phyloP scores from a whole-genome alignment of 306 rosid genomes.

The Quercus gilva region DNA sequence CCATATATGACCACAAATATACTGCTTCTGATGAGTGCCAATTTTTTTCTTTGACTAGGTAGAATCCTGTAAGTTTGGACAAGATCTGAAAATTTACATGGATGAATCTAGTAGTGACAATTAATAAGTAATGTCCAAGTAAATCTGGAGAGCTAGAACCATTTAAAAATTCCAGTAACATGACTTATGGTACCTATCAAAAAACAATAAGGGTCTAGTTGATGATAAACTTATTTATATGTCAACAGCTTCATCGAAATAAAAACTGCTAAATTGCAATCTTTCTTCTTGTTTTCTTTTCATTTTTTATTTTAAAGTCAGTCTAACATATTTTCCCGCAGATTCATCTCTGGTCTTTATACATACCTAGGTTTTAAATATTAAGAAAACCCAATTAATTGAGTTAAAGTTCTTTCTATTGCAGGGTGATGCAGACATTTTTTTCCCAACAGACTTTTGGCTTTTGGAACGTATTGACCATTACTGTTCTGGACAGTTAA shows the following conservation, averaged over 20 bases:
- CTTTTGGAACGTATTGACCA: slow-evolving; percentile 85
- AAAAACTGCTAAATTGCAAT: not conserved
- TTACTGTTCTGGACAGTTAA: slow-evolving; percentile 86
- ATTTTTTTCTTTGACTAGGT: not conserved
- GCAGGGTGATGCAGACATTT: slow-evolving; percentile 97
- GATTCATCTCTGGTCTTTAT: not conserved
- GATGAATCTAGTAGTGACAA: not conserved
- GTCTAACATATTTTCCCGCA: not conserved
- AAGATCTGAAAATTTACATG: not conserved
- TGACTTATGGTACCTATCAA: not conserved
- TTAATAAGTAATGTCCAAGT: not conserved
- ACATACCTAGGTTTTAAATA: not conserved
- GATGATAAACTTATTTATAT: not conserved
- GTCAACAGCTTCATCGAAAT: not conserved
- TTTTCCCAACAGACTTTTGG: slow-evolving; percentile 91
- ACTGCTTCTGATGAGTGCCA: not conserved
- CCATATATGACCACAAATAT: not conserved
- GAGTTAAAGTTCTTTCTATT: slow-evolving; percentile 12
- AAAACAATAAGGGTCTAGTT: not conserved
- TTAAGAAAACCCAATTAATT: not conserved
- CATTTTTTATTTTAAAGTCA: not conserved
- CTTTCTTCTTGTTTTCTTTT: not conserved
- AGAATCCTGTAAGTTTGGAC: not conserved
- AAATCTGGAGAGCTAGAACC: not conserved
- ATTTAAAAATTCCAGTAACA: not conserved